A percentile compares a stretch with the other conserved stretches of the same genome.
These are phyloP conservation scores for Endoconidiophora laricicola DNA, from an alignment of 2,329 filamentous ascomycete species.

Conservation along the genomic window DNA sequence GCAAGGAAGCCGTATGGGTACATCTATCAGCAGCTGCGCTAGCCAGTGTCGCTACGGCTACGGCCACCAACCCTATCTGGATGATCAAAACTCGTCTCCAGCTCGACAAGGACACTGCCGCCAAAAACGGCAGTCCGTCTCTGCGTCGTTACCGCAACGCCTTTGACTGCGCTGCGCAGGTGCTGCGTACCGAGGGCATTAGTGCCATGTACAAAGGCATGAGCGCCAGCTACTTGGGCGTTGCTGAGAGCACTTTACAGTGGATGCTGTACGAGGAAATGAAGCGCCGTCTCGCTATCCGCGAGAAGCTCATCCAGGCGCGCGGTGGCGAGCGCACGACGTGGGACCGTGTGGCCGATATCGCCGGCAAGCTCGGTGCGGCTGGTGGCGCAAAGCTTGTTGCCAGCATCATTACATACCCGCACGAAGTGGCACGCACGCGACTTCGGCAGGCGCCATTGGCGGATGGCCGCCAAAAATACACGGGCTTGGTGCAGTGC, in stretches of 20 bases:
- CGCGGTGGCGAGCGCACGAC: slow-evolving; percentile 46
- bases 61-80: slow-evolving; percentile 92
- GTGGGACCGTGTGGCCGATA: slow-evolving; percentile 62
- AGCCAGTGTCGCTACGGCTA: slow-evolving; percentile 73
- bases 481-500: slow-evolving; percentile 76
- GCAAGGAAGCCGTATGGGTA: slow-evolving; percentile 54
- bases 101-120: slow-evolving; percentile 69
- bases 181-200: slow-evolving; percentile 64
- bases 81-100: slow-evolving; percentile 86
- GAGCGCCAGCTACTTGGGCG: slow-evolving; percentile 80
- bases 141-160: slow-evolving; percentile 70
- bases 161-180: slow-evolving; percentile 71
- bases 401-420: slow-evolving; percentile 73
- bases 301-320: slow-evolving; percentile 40
- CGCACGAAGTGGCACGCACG: slow-evolving; percentile 80
- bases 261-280: slow-evolving; percentile 92
- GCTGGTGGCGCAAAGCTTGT: slow-evolving; percentile 76
- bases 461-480: slow-evolving; percentile 53
- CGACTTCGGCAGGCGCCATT: slow-evolving; percentile 71
- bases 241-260: slow-evolving; percentile 77
- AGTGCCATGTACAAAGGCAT: slow-evolving; percentile 76
- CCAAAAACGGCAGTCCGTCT: slow-evolving; percentile 34
- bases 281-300: slow-evolving; percentile 53
- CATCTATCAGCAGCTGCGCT: slow-evolving; percentile 61
- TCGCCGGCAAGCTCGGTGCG: slow-evolving; percentile 62